Evolutionary conservation across 2,329 filamentous ascomycete genomes (phyloP), one percentile per base, ranked within the genome.

Genomic region (Corynespora cassiicola): DNA sequence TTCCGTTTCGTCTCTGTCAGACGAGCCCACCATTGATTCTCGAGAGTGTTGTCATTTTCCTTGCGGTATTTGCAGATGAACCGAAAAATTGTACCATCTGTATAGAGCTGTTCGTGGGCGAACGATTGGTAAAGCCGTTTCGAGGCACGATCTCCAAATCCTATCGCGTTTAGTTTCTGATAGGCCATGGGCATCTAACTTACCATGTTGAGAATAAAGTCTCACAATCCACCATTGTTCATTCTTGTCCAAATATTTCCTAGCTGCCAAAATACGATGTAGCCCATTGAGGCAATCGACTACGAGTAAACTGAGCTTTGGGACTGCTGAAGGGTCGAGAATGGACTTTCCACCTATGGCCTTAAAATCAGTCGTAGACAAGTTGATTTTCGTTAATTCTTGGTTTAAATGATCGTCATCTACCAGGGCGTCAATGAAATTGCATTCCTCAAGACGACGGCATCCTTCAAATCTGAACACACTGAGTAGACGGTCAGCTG

Each of bases 81-180:
- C 10, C 46, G 37, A n/a, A 50, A 50, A 9, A 50, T 52, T 15
- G 28, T 32, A 9, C 49, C 49, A 32, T 52, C 49, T 6, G 42
- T 28, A 16, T 39, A 43, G 3, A 17, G 36, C 33, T 52, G 49
- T 28, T 52, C 46, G 25, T 52, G 45, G 4, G 27, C 5, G 20
- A 36, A 47, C 11, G 30, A 19, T 18, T 42, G 31, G 11, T 42
- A 32, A 3, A 30, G 17, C 19, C 22, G 11, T 6, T 3, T 18
- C 7, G 12, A 23, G 11, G 25, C 29, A 16, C 24, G 9, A 10
- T 31, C 2, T n/a, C 12, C 2, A 11, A 32, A 38, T 1, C 12
- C 36, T 38, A 21, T 24, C 18, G n/a, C n/a, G n/a, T n/a, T n/a
- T n/a, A n/a, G n/a, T n/a, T n/a, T n/a, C n/a, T n/a, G n/a, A n/a